Evolutionary conservation across 805 yeast genomes (phyloP).

Genomic region (Candida sakaeoensis): DNA sequence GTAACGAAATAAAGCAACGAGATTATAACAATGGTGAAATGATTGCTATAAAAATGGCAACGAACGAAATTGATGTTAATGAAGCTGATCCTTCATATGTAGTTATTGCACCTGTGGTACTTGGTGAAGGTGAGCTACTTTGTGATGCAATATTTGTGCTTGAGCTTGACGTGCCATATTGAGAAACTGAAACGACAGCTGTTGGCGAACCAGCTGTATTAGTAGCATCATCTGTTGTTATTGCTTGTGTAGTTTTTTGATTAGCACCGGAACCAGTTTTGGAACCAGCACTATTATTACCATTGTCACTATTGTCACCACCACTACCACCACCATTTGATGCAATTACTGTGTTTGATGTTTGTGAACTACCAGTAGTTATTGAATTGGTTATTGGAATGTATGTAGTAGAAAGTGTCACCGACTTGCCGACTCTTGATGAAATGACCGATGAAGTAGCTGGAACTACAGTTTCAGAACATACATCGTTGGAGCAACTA

Average conservation of each 20-base stretch:
- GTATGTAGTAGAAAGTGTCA: background rate
- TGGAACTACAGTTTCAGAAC: background rate
- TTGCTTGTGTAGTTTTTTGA: no score
- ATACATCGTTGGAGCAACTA: background rate
- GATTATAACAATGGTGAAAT: background rate
- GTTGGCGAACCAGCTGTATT: no score
- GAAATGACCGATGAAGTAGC: background rate
- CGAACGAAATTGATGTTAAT: background rate
- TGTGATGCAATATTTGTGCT: background rate
- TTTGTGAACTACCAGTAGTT: background rate
- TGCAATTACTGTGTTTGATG: background rate
- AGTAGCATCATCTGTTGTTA: no score
- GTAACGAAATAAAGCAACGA: background rate
- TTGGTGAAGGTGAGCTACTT: background rate
- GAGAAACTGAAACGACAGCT: no score
- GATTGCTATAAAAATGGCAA: background rate
- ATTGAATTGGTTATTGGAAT: background rate
- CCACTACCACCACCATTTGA: background rate
- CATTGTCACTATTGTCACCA: no score
- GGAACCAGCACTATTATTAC: background rate
- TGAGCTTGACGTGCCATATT: background rate
- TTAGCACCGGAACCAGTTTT: no score
- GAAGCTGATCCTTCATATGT: constrained; percentile 5
- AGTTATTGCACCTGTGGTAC: background rate
- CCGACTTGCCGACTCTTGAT: background rate